Base-by-base conservation (phyloP, 192 early-diverging fungal genomes). In the Dispira parvispora region DNA sequence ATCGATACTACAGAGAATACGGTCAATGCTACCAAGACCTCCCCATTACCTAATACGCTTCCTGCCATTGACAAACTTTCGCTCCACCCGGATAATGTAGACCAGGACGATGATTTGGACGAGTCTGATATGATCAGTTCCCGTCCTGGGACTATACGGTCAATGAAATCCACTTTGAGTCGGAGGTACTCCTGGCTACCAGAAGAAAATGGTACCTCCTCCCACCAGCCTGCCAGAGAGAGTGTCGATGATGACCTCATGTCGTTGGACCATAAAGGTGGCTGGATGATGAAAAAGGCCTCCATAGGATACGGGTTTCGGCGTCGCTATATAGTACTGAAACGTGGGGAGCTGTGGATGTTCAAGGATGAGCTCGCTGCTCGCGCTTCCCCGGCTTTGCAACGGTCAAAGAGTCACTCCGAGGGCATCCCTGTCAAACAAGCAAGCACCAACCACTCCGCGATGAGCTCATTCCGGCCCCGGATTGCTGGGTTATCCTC, bases 231-330 rank as follows among this genome's bases (percentile, higher is more conserved):
- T 38, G 32, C 3, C 32, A 6, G 1, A 38, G 32, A 38, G 1
- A 38, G 32, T 38, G 32, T 38, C 6, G 28, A 53, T 3, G 43
- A 61, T 6, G 56, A 52, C 44, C 68, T 67, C 43, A 14, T 52
- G 62, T 68, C 68, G 23, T 54, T 65, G 11, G 64, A 64, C 13
- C 68, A 68, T 46, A 71, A 77, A 55, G 67, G 71, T 52, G 73
- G 75, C 60, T 74, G 73, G 50, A 67, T 77, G 47, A 69, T 72
- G 63, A 65, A 72, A 56, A 74, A 74, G 67, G 64, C 67, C 2
- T 62, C 68, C 16, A 64, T 70, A 23, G 72, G 75, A 21, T 77
- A 74, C 57, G 75, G 75, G 12, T 70, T 74, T 55, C 75, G 75
- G 6, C 75, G 75, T 23, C 72, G 75, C 46, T 77, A 69, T 64